These are phyloP conservation scores for Flaveria floridana DNA, from an alignment of 140 eudicot genomes.

Conservation along the genomic window DNA sequence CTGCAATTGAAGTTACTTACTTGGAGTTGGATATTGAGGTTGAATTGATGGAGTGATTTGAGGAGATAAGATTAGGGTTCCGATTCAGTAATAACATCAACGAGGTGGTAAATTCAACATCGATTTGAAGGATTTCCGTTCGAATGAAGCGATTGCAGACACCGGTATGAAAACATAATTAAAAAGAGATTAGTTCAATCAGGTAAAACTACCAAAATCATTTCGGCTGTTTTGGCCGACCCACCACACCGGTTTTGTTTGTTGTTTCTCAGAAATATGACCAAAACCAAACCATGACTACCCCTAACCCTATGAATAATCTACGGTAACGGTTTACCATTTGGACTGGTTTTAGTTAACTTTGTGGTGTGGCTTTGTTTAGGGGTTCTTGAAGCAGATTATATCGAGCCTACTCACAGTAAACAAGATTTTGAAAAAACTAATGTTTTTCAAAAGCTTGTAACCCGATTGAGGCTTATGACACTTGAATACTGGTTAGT, in stretches of 20 bases:
- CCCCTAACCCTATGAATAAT: background rate
- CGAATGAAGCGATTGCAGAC: no score
- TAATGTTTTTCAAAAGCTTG: constrained; percentile 66
- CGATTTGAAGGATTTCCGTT: no score
- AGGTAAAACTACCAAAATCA: background rate
- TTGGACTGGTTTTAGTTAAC: constrained; percentile 13
- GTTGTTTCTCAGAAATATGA: background rate
- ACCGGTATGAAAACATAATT: no score
- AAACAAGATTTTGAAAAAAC: constrained; percentile 92
- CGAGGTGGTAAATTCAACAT: no score
- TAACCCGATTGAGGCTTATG: constrained; percentile 66
- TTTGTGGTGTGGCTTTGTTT: constrained; percentile 16
- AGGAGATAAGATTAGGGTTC: constrained; percentile 26
- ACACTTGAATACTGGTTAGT: constrained; percentile 84
- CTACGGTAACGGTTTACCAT: background rate
- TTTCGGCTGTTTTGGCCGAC: background rate
- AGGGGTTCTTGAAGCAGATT: constrained; percentile 89
- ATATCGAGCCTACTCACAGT: constrained; percentile 72
- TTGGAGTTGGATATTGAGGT: background rate
- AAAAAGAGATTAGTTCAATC: no score
- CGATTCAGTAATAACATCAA: background rate
- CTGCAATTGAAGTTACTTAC: background rate
- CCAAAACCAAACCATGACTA: background rate
- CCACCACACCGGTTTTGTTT: background rate
- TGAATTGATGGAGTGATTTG: background rate